Base-by-base conservation (phyloP, 306 rosid genomes). In the Betula pendula region DNA sequence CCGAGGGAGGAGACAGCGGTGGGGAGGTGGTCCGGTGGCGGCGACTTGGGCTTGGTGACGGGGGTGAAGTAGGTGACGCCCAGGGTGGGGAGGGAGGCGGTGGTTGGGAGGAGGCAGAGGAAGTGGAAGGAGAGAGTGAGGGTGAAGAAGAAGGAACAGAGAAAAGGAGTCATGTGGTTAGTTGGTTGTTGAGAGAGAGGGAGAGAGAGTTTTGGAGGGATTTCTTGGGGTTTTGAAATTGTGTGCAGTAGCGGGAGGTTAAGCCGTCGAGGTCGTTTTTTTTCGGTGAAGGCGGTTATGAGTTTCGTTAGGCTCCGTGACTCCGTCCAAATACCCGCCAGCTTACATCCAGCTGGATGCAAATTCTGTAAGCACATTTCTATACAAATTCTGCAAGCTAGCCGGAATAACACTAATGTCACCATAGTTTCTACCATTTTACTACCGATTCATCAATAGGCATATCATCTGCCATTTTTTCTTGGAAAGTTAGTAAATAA, bases 61-160 rank as follows among this genome's bases (percentile, higher is more conserved):
- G 81, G 5, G 81, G 43, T 9, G 9, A 81, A 84, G 89, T 78
- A 87, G 33, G 92, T 91, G 79, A 80, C 85, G 31, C 94, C 98
- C 62, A 90, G 58, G 68, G 68, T 43, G 12, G 91, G 75, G 19
- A 78, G 63, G 8, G 93, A 60, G 81, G 81, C 15, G 73, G 68
- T 72, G 44, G 20, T 50, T 6, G 82, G 60, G 77, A 80, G 75
- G 58, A 73, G 81, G 11, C 76, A 74, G 83, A 80, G 79, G 42
- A 86, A 27, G 85, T 15, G 74, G 48, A 80, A 55, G 73, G 79
- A 71, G 70, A 85, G 51, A 72, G 67, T 17, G 78, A 80, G 24
- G 68, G 52, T 22, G 80, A 65, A 50, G 68, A 22, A 12, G 78
- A 60, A 31, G 15, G 69, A 31, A n/a, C 1, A 3, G 15, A 2